These are phyloP conservation scores for Gossypium herbaceum DNA, from an alignment of 345 rosid species.

Conservation along the genomic window DNA sequence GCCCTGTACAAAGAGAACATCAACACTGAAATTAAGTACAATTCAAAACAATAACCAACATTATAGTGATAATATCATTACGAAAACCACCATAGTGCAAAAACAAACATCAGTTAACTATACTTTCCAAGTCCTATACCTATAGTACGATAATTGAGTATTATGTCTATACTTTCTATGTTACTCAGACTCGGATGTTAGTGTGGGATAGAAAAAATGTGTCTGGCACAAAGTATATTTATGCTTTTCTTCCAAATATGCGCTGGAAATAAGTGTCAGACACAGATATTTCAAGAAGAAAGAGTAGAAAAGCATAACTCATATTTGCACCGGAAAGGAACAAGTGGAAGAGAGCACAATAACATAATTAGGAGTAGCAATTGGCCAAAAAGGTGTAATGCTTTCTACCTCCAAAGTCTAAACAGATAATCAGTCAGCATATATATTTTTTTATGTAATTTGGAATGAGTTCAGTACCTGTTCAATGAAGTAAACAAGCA, in stretches of 20 bases:
- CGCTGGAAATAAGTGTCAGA: neutral
- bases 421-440: neutral
- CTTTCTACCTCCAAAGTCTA: neutral
- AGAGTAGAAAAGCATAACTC: neutral
- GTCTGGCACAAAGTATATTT: neutral
- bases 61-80: neutral
- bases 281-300: neutral
- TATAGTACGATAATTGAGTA: neutral
- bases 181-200: neutral
- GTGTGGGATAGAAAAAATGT: neutral
- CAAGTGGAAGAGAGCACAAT: neutral
- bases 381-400: neutral
- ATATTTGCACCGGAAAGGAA: neutral
- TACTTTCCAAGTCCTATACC: neutral
- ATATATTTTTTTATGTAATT: neutral
- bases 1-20: conserved; percentile 40
- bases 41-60: neutral
- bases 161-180: neutral
- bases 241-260: neutral
- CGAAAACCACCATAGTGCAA: neutral
- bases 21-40: neutral
- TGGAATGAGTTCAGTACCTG: conserved; percentile 42
- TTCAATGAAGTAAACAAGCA: conserved; percentile 90
- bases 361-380: neutral
- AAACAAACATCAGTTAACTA: neutral